phyloP scores from a whole-genome alignment of 192 early-diverging fungal species.

The Podila horticola region DNA sequence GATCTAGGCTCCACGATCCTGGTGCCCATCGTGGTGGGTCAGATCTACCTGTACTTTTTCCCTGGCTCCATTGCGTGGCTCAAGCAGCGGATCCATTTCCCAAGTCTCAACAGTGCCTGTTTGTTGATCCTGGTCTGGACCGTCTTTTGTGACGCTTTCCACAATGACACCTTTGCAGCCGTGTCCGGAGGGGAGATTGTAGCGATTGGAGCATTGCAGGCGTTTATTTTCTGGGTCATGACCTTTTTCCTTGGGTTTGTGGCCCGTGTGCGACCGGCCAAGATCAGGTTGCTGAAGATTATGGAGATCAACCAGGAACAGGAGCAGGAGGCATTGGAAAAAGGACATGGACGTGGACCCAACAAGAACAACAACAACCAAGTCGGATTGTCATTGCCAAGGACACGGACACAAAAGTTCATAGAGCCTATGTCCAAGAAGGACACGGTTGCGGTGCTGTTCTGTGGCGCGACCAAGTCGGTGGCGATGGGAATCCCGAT shows the following conservation, averaged over 20 bases:
- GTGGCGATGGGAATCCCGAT: slow-evolving; percentile 81
- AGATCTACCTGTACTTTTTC: slow-evolving; percentile 62
- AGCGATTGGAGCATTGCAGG: slow-evolving; percentile 61
- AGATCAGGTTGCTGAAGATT: slow-evolving; percentile 46
- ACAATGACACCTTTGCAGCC: slow-evolving; percentile 62
- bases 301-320: slow-evolving; percentile 28
- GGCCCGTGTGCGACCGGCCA: slow-evolving; percentile 52
- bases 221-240: slow-evolving; percentile 62
- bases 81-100: slow-evolving; percentile 60
- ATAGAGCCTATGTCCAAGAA: slow-evolving; percentile 49
- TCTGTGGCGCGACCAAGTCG: slow-evolving; percentile 79
- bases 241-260: slow-evolving; percentile 60
- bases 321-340: slow-evolving; percentile 23
- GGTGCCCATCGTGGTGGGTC: slow-evolving; percentile 69
- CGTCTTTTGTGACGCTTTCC: slow-evolving; percentile 77
- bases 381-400: slow-evolving; percentile 9
- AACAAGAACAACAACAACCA: background rate
- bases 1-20: slow-evolving; percentile 71
- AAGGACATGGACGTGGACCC: slow-evolving; percentile 12
- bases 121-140: slow-evolving; percentile 76
- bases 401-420: slow-evolving; percentile 15
- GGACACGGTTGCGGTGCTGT: slow-evolving; percentile 73
- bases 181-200: slow-evolving; percentile 60
- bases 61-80: slow-evolving; percentile 56
- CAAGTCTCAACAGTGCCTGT: slow-evolving; percentile 65